Conservation (phyloP, 345 rosid genomes). For the Sapria himalayana region DNA sequence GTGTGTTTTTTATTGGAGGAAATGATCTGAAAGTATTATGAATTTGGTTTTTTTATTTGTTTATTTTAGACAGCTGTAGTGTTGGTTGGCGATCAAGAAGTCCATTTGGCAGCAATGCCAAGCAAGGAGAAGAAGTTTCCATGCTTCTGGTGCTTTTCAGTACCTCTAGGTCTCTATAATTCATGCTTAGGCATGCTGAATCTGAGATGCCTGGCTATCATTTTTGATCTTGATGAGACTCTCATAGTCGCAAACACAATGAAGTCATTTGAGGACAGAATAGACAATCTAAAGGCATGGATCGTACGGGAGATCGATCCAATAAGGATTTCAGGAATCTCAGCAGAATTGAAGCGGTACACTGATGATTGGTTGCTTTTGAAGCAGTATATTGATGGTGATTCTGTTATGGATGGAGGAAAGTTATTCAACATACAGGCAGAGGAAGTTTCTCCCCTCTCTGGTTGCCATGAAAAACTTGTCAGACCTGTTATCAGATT, state of each 20-base stretch:
- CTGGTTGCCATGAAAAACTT: slow-evolving; percentile 47
- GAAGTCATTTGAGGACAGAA: slow-evolving; percentile 87
- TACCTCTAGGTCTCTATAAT: slow-evolving; percentile 44
- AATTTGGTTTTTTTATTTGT: slow-evolving; percentile 2
- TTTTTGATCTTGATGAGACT: slow-evolving; percentile 93
- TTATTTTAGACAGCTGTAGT: slow-evolving; percentile 62
- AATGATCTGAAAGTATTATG: slow-evolving; percentile 3
- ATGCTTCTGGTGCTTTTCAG: slow-evolving; percentile 87
- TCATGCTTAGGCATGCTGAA: slow-evolving; percentile 72
- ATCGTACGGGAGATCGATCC: slow-evolving; percentile 59
- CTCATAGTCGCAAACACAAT: slow-evolving; percentile 87
- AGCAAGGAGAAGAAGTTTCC: slow-evolving; percentile 96
- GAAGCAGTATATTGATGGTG: slow-evolving; percentile 70
- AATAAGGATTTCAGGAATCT: slow-evolving; percentile 43
- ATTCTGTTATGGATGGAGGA: slow-evolving; percentile 49
- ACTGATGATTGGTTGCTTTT: slow-evolving; percentile 54
- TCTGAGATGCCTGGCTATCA: slow-evolving; percentile 68
- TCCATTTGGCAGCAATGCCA: slow-evolving; percentile 97
- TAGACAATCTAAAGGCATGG: slow-evolving; percentile 63
- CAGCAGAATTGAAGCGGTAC: slow-evolving; percentile 52
- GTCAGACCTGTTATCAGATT: slow-evolving; percentile 71
- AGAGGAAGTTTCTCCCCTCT: slow-evolving; percentile 50
- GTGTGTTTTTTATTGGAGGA: too few relatives aligned
- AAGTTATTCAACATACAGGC: slow-evolving; percentile 46
- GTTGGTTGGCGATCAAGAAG: slow-evolving; percentile 60